A percentile compares a stretch with the other conserved stretches of the same genome.
These are phyloP conservation scores for Pichia kudriavzevii DNA, from an alignment of 1,139 yeast genomes.

Conservation along the genomic window DNA sequence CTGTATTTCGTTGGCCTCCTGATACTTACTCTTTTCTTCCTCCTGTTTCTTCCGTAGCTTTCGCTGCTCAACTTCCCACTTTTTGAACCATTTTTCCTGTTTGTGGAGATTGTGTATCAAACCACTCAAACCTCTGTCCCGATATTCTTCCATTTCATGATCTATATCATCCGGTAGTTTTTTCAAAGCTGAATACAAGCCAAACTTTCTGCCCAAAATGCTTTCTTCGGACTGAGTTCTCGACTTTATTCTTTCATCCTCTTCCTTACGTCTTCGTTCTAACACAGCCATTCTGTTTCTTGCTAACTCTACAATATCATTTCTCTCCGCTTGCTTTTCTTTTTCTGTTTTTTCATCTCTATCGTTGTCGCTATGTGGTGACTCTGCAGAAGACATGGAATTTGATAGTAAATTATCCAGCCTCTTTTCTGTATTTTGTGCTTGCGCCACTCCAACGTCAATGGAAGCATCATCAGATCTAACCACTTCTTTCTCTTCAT, in stretches of 20 bases:
- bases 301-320: constrained; percentile 54
- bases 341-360: not conserved
- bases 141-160: constrained; percentile 25
- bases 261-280: constrained; percentile 27
- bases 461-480: constrained; percentile 2
- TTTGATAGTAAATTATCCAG: no score
- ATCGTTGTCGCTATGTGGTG: no score
- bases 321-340: constrained; percentile 15
- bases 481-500: no score
- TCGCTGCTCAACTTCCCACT: constrained; percentile 27
- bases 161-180: constrained; percentile 21
- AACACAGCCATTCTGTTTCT: constrained; percentile 35
- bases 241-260: constrained; percentile 23
- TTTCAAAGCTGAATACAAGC: constrained; percentile 37
- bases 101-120: constrained; percentile 33
- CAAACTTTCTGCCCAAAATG: constrained; percentile 34
- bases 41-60: constrained; percentile 24
- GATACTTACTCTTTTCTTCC: constrained; percentile 18
- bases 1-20: constrained; percentile 19
- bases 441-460: not conserved
- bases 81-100: constrained; percentile 29
- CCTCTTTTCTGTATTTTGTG: not conserved
- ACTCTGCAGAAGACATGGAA: no score
- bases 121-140: constrained; percentile 32
- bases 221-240: constrained; percentile 26